These are phyloP conservation scores for Golovinomyces cichoracearum DNA, from an alignment of 2,329 filamentous ascomycete species.

Conservation along the genomic window DNA sequence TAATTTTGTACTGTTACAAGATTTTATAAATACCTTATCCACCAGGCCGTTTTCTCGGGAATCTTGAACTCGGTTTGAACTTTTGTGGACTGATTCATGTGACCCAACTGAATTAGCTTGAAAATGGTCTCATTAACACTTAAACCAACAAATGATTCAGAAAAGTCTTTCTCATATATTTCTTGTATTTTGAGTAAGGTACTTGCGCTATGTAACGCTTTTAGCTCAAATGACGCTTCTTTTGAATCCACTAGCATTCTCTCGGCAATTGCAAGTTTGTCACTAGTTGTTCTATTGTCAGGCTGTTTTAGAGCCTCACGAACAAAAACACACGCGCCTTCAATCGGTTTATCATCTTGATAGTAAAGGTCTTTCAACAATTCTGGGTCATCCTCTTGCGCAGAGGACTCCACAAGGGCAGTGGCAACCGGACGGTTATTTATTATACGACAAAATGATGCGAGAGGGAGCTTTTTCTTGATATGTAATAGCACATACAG, in stretches of 20 bases:
- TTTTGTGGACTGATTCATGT: slow-evolving; percentile 63
- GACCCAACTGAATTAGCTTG: slow-evolving; percentile 57
- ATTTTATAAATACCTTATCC: slow-evolving; percentile 32
- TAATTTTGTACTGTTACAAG: neutral
- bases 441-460: slow-evolving; percentile 77
- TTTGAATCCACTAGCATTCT: slow-evolving; percentile 66
- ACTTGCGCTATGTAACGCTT: slow-evolving; percentile 52
- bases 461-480: slow-evolving; percentile 70
- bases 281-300: slow-evolving; percentile 40
- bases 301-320: slow-evolving; percentile 56
- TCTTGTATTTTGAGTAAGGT: slow-evolving; percentile 69
- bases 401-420: slow-evolving; percentile 67
- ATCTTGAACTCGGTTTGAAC: slow-evolving; percentile 82
- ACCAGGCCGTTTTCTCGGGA: slow-evolving; percentile 71
- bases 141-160: slow-evolving; percentile 51
- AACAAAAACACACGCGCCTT: slow-evolving; percentile 69
- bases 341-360: slow-evolving; percentile 73
- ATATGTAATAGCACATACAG: slow-evolving; percentile 67
- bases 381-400: slow-evolving; percentile 47
- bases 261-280: slow-evolving; percentile 69
- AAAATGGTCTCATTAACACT: slow-evolving; percentile 82
- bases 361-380: slow-evolving; percentile 91
- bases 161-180: slow-evolving; percentile 58
- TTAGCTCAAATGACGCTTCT: slow-evolving; percentile 48
- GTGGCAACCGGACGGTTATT: slow-evolving; percentile 65